Base-by-base conservation (phyloP, 1,284 basidiomycete genomes). In the Gymnopus androsaceus region DNA sequence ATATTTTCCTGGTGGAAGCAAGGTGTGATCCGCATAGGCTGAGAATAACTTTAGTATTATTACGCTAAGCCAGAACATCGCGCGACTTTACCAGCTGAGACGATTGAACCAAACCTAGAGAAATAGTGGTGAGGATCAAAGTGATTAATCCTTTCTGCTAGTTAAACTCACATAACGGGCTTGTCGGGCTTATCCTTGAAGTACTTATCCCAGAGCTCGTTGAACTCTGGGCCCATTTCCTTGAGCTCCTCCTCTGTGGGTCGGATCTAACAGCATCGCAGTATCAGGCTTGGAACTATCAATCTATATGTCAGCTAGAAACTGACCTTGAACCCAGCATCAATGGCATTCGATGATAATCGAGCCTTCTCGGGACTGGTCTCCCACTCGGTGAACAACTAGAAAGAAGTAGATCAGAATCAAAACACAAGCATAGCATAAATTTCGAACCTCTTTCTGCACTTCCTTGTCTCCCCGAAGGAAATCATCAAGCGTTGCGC, bases 171-270 rank as follows among this genome's bases (percentile, higher is more conserved):
- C 83, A 88, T 86, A 57, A 88, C 82, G 3, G 86, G 86, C 75
- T 87, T 88, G 75, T 88, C 85, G 55, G 86, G 85, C 72, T 87
- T 87, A 72, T 88, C 81, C 74, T 84, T 86, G 77, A 87, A 88
- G 72, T 87, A 87, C 25, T 55, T 76, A 64, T 88, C 68, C 82
- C 82, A 88, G 44, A 85, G 79, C 60, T 76, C 74, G 60, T 85
- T 84, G 72, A 88, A 88, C 60, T 87, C 86, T n/a, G 85, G 84
- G 17, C 85, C 85, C 85, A 88, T 87, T 69, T 85, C 83, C 65
- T 85, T 85, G 51, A 88, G 71, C 65, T 89, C 87, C 57, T 77
- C 81, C 61, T 80, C 80, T 1, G 81, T 84, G 0, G 87, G 87
- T 30, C 86, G 84, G 60, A 88, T 84, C 81, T 83, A 59, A 0